These are phyloP conservation scores for Epichloe gansuensis DNA, from an alignment of 2,329 filamentous ascomycete species.

Conservation along the genomic window DNA sequence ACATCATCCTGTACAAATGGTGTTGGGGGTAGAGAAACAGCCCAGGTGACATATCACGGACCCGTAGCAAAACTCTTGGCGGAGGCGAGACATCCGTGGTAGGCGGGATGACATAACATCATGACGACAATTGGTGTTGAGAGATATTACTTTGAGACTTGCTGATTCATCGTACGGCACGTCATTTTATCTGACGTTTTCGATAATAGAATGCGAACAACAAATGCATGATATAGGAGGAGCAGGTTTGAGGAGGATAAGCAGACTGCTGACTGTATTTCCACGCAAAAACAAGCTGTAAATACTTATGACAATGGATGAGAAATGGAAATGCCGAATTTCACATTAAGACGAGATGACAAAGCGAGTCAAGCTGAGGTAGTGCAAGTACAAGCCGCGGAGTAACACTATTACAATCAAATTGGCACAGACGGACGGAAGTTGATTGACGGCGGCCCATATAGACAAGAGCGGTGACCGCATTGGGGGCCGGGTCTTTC, in stretches of 20 bases:
- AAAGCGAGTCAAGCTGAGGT: background rate
- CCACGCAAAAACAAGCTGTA: background rate
- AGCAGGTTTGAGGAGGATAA: background rate
- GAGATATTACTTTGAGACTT: background rate
- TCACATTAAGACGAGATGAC: background rate
- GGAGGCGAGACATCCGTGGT: slow-evolving; percentile 1
- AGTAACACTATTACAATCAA: background rate
- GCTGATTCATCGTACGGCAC: background rate
- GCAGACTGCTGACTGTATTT: background rate
- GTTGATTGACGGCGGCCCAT: too few relatives aligned
- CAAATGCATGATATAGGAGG: background rate
- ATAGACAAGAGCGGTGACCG: too few relatives aligned
- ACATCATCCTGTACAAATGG: background rate
- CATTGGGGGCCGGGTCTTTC: too few relatives aligned
- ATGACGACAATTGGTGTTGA: background rate
- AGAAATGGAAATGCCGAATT: background rate
- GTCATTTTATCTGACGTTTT: background rate
- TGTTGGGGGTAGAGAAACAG: background rate
- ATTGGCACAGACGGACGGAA: too few relatives aligned
- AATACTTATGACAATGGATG: background rate
- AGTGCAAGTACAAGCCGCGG: background rate
- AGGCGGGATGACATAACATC: background rate
- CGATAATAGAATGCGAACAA: background rate
- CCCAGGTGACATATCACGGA: background rate
- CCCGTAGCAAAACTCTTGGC: slow-evolving; percentile 5